Evolutionary conservation across 2,329 filamentous ascomycete species (phyloP).

Genomic region (Lithohypha guttulata): DNA sequence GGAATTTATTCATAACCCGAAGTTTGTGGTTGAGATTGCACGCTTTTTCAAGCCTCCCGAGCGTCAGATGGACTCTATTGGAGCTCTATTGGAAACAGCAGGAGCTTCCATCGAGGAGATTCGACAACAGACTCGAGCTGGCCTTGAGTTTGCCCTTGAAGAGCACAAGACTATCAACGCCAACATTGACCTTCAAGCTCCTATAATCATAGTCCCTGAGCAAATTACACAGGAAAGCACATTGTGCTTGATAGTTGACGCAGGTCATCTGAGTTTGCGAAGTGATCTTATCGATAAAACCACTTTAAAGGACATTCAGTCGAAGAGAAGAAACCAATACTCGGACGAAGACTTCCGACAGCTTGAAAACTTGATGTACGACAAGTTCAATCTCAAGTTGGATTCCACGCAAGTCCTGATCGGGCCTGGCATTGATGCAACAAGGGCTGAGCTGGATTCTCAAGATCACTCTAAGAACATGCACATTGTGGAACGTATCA

Average conservation of each 20-base stretch:
- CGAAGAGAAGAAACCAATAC: conserved; percentile 78
- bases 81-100: conserved; percentile 86
- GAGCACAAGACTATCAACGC: conserved; percentile 98
- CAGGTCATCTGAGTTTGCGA: conserved; percentile 87
- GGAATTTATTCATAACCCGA: conserved; percentile 95
- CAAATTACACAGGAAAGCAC: conserved; percentile 73
- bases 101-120: conserved; percentile 92
- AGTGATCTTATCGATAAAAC: conserved; percentile 87
- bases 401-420: conserved; percentile 93
- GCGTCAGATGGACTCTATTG: conserved; percentile 96
- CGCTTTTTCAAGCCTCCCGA: conserved; percentile 96
- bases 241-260: conserved; percentile 87
- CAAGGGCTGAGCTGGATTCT: conserved; percentile 66
- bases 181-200: conserved; percentile 87
- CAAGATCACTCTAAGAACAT: conserved; percentile 59
- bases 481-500: conserved; percentile 93
- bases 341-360: conserved; percentile 80
- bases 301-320: conserved; percentile 81
- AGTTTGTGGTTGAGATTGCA: conserved; percentile 77
- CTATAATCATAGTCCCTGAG: conserved; percentile 90
- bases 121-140: conserved; percentile 87
- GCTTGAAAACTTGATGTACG: conserved; percentile 90
- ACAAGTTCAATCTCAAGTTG: conserved; percentile 87
- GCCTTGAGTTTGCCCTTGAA: conserved; percentile 88
- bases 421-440: conserved; percentile 81